Conservation (phyloP, 2,329 filamentous ascomycete genomes). For the Alternaria triticina region DNA sequence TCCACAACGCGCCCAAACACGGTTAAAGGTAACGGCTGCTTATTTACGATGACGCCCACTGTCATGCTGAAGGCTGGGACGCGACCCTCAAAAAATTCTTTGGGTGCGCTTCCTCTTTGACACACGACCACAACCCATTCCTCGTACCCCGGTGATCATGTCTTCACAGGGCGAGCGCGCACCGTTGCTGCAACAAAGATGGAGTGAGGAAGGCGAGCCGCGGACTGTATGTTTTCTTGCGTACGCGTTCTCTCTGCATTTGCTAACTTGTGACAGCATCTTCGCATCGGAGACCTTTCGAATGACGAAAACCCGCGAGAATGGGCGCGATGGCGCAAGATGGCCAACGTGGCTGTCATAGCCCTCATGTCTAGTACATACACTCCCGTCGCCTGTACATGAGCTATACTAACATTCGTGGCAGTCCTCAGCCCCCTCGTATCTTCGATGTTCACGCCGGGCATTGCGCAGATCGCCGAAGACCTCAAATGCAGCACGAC, state of each 20-base stretch:
- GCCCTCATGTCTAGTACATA: slow-evolving; percentile 56
- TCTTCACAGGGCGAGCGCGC: slow-evolving; percentile 43
- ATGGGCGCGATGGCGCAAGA: slow-evolving; percentile 54
- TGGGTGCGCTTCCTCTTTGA: neutral
- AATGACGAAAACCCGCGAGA: slow-evolving; percentile 55
- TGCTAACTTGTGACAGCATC: slow-evolving; percentile 23
- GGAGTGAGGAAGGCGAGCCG: slow-evolving; percentile 39
- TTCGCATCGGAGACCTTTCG: slow-evolving; percentile 34
- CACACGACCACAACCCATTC: neutral
- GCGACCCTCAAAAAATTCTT: neutral
- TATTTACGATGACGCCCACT: slow-evolving; percentile 11
- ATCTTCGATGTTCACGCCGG: slow-evolving; percentile 60
- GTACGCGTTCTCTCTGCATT: neutral
- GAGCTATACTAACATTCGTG: neutral
- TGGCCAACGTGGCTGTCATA: slow-evolving; percentile 59
- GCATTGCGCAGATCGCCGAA: slow-evolving; percentile 57
- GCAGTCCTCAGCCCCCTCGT: slow-evolving; percentile 56
- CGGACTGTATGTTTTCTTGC: slow-evolving; percentile 31
- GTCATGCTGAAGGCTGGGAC: neutral
- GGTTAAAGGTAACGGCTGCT: neutral
- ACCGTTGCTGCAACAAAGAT: slow-evolving; percentile 47
- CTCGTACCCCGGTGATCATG: slow-evolving; percentile 14
- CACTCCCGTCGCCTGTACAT: neutral
- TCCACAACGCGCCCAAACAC: slow-evolving; percentile 7
- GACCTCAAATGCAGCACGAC: slow-evolving; percentile 51